Evolutionary conservation across 306 rosid species (phyloP).

Genomic region (Vigna trinervia): DNA sequence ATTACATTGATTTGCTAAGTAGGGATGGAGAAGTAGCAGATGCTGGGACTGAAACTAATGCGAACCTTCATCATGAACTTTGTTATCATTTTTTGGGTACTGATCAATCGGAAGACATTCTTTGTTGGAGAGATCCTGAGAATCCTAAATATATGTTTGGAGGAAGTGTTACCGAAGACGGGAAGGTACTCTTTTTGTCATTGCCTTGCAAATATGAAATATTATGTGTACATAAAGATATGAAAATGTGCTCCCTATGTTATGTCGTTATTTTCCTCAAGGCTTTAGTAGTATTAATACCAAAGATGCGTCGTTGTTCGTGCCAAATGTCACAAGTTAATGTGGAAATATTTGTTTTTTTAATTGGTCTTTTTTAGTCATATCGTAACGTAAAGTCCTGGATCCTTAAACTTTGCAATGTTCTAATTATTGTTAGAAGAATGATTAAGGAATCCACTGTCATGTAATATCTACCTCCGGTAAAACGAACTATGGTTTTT

Average conservation of each 20-base stretch:
- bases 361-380: not conserved
- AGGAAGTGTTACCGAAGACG: constrained; percentile 74
- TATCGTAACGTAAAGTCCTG: not conserved
- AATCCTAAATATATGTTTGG: constrained; percentile 76
- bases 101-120: constrained; percentile 81
- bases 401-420: not conserved
- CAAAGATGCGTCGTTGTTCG: not conserved
- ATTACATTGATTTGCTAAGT: constrained; percentile 41
- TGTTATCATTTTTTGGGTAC: constrained; percentile 87
- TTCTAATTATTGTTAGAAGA: not conserved
- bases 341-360: not conserved
- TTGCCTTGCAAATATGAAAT: constrained; percentile 17
- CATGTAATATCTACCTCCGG: not conserved
- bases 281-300: not conserved
- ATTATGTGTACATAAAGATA: not conserved
- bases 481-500: not conserved
- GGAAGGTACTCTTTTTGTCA: constrained; percentile 63
- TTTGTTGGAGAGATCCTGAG: constrained; percentile 87
- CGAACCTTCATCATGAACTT: constrained; percentile 79
- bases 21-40: constrained; percentile 73
- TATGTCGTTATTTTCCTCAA: not conserved
- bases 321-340: not conserved
- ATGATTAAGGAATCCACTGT: not conserved
- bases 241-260: not conserved
- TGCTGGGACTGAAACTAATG: constrained; percentile 89